These are phyloP conservation scores for Echium plantagineum DNA, from an alignment of 257 asterid species.

Conservation along the genomic window DNA sequence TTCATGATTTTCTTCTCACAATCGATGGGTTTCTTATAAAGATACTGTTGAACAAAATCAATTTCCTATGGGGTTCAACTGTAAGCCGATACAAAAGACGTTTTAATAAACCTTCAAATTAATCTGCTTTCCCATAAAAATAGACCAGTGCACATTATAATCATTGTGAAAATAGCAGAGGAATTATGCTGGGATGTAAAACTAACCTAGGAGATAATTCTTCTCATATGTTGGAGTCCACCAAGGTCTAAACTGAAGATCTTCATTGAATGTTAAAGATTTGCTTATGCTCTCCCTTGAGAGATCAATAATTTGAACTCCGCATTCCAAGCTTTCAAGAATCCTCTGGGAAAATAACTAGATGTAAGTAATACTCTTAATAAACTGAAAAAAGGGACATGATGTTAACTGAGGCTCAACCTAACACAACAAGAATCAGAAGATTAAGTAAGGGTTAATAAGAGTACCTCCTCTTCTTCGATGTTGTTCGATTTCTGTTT, in stretches of 20 bases:
- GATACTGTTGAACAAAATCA: too few relatives aligned
- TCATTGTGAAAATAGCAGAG: neutral
- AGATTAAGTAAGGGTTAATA: neutral
- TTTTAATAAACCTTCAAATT: neutral
- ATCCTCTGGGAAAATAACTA: constrained; percentile 28
- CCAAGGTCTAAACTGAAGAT: constrained; percentile 85
- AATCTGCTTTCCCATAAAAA: neutral
- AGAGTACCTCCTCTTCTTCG: constrained; percentile 65
- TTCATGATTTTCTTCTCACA: too few relatives aligned
- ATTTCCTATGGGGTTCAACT: too few relatives aligned
- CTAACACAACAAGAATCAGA: neutral
- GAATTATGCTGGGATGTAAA: neutral
- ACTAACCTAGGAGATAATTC: constrained; percentile 86
- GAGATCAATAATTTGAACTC: constrained; percentile 60
- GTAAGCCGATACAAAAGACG: neutral
- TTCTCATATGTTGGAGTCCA: constrained; percentile 89
- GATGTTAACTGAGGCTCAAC: neutral
- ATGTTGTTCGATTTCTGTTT: constrained; percentile 64
- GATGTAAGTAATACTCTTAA: neutral
- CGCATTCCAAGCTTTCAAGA: constrained; percentile 53
- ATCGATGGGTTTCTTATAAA: too few relatives aligned
- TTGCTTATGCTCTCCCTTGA: constrained; percentile 64
- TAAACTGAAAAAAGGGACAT: too few relatives aligned
- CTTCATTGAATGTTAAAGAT: constrained; percentile 77
- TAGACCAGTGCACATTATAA: neutral